A percentile compares a stretch with the other conserved stretches of the same genome.
Evolutionary conservation across 257 asterid genomes (phyloP).

Genomic region (Leptodermis oblonga): DNA sequence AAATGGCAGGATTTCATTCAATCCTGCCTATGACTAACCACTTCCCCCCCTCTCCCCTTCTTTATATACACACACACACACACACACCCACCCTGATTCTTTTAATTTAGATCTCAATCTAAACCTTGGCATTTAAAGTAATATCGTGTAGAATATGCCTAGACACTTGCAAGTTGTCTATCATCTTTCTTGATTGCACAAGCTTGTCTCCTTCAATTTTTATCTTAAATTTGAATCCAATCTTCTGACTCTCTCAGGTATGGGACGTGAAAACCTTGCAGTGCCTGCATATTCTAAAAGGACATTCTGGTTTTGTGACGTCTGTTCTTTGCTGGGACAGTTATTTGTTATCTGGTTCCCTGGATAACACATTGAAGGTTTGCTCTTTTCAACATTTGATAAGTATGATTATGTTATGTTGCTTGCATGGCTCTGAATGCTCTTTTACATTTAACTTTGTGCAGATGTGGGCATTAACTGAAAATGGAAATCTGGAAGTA

Average conservation of each 20-base stretch:
- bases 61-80: no score
- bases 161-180: background rate
- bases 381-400: background rate
- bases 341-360: slow-evolving; percentile 52
- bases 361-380: slow-evolving; percentile 52
- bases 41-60: no score
- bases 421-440: background rate
- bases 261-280: slow-evolving; percentile 56
- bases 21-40: no score
- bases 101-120: no score
- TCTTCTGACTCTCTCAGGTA: slow-evolving; percentile 28
- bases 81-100: no score
- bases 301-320: slow-evolving; percentile 46
- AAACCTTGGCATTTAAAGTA: no score
- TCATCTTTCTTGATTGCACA: background rate
- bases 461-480: slow-evolving; percentile 34
- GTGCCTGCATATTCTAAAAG: slow-evolving; percentile 45
- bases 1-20: no score
- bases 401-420: background rate
- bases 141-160: no score
- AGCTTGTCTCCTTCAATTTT: background rate
- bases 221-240: background rate
- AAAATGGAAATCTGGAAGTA: slow-evolving; percentile 39
- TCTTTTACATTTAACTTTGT: no score
- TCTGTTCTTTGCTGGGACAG: slow-evolving; percentile 55